Percentiles rank a stretch among this genome's conserved stretches.
phyloP scores from a whole-genome alignment of 176 grass and related monocot genomes.

The Paspalum vaginatum region DNA sequence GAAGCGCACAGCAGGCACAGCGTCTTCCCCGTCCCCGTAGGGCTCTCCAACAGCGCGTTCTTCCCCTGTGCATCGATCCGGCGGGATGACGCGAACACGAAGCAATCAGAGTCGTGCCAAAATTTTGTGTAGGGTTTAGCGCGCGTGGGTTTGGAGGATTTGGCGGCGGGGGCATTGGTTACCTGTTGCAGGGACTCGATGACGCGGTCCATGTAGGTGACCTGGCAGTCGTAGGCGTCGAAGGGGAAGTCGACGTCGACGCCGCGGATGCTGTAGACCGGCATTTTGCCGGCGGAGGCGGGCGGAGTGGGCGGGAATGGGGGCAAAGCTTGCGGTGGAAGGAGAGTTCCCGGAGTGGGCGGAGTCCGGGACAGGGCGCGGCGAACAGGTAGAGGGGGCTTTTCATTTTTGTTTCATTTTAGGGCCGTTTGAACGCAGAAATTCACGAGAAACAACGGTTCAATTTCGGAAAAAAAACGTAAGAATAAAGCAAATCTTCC shows the following conservation, averaged over 20 bases:
- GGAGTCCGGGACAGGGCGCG: background rate
- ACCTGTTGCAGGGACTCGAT: slow-evolving; percentile 91
- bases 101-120: slow-evolving; percentile 11
- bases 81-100: background rate
- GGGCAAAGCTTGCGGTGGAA: slow-evolving; percentile 28
- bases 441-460: no score
- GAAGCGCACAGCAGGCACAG: slow-evolving; percentile 83
- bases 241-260: slow-evolving; percentile 89
- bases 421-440: background rate
- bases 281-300: slow-evolving; percentile 58
- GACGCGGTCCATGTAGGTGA: slow-evolving; percentile 94
- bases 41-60: slow-evolving; percentile 94
- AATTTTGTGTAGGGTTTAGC: slow-evolving; percentile 32
- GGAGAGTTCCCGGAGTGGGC: background rate
- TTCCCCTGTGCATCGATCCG: slow-evolving; percentile 52
- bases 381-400: background rate
- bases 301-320: background rate
- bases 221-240: slow-evolving; percentile 85
- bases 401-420: background rate
- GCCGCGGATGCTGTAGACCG: slow-evolving; percentile 82
- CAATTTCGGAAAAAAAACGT: no score
- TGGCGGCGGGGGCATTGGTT: background rate
- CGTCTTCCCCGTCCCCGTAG: slow-evolving; percentile 94
- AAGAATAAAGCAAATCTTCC: no score
- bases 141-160: background rate